A percentile compares a stretch with the other conserved stretches of the same genome.
Conservation (phyloP, 2,329 filamentous ascomycete genomes). For the Fusarium sterilihyphosum region DNA sequence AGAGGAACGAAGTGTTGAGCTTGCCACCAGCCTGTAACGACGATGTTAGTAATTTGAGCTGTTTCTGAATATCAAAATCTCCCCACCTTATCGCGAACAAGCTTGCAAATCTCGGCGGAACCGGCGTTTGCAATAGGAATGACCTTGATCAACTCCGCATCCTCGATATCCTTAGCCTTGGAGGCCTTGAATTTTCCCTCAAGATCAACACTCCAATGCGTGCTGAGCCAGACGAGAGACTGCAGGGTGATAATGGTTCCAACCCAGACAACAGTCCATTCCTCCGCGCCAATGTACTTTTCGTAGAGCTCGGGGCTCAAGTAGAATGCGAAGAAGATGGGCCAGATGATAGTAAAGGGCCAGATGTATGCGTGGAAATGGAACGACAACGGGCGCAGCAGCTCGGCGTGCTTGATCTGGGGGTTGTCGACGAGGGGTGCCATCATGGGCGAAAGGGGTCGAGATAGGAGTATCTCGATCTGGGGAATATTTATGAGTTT, state of each 20-base stretch:
- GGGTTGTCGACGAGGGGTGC: slow-evolving; percentile 88
- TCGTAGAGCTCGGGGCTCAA: slow-evolving; percentile 86
- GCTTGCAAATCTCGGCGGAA: slow-evolving; percentile 83
- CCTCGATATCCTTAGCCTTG: slow-evolving; percentile 73
- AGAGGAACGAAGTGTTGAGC: slow-evolving; percentile 86
- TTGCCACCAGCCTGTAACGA: slow-evolving; percentile 71
- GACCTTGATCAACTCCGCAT: slow-evolving; percentile 90
- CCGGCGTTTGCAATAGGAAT: slow-evolving; percentile 91
- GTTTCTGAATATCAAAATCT: neutral
- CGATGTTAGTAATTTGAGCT: slow-evolving; percentile 23
- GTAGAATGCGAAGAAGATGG: slow-evolving; percentile 88
- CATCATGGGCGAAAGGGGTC: slow-evolving; percentile 55
- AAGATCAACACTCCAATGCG: slow-evolving; percentile 95
- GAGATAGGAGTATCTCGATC: slow-evolving; percentile 25
- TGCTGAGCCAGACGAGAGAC: slow-evolving; percentile 91
- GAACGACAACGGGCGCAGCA: slow-evolving; percentile 86
- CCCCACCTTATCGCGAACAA: slow-evolving; percentile 77
- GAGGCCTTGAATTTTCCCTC: slow-evolving; percentile 83
- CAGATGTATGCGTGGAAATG: slow-evolving; percentile 89
- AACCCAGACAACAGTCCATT: slow-evolving; percentile 98
- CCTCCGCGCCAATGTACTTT: slow-evolving; percentile 88
- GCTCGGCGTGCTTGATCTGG: slow-evolving; percentile 87
- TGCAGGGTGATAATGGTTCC: slow-evolving; percentile 89
- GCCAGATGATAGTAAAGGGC: slow-evolving; percentile 94
- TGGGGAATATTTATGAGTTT: neutral